Evolutionary conservation across 2,329 filamentous ascomycete species (phyloP), one percentile per base, ranked within the genome.

Genomic region (Penicillium paneum): DNA sequence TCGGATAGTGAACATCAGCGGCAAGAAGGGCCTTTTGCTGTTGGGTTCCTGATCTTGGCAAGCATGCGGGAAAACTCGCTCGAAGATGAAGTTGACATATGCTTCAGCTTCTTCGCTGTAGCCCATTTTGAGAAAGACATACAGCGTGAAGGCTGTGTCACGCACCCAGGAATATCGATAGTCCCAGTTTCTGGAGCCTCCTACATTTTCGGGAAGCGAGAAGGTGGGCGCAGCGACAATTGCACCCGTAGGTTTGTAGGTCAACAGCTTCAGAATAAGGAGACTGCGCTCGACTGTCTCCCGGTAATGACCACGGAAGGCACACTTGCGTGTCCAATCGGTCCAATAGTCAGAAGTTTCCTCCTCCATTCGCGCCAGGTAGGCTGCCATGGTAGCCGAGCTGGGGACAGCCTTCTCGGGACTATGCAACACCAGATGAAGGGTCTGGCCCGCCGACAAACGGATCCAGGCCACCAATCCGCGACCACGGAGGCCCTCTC

Each of bases 1-100:
- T 24, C 83, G 80, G 60, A 92, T 91, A 38, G 86, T 89, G 67
- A 91, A 91, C 88, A 92, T 91, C 66, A 92, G 89, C 12, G 89
- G 89, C 34, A 92, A 73, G 51, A 72, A 70, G 0, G 82, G 65
- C 3, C 65, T 58, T 15, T 68, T 84, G 29, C 84, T 83, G 46
- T 86, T 81, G 1, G 79, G 68, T 8, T 76, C 76, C n/a, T 83
- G 79, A 1, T 85, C 85, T 56, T 83, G 79, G 31, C 82, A 76
- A 8, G 65, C 51, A 32, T 69, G 67, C 8, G 70, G 70, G 50
- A 72, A 67, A 56, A 91, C 84, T 10, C 87, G 82, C 60, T 89
- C 83, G 71, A 83, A 89, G 60, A 92, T 90, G 67, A 91, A 92
- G 50, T 81, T 80, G 80, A 91, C 90, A 70, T 90, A 92, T 1